phyloP scores from a whole-genome alignment of 495 filamentous ascomycete genomes.

The Aspergillus bertholletiae region DNA sequence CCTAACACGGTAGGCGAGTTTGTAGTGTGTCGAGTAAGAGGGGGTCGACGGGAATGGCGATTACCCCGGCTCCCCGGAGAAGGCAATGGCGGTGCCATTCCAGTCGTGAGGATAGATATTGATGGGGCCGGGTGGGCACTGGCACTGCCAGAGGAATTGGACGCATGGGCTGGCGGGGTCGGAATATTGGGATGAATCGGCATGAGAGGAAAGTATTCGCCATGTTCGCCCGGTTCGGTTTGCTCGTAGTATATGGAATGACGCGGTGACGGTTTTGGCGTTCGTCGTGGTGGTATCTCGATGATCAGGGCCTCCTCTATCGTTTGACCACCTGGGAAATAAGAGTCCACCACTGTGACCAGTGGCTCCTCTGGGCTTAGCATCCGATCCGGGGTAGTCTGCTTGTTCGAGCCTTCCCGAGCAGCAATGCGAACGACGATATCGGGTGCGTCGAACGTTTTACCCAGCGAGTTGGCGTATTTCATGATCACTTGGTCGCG shows the following conservation, averaged over 20 bases:
- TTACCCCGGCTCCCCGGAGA: conserved; percentile 69
- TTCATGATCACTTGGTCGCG: conserved; percentile 89
- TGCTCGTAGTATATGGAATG: conserved; percentile 53
- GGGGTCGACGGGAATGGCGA: conserved; percentile 40
- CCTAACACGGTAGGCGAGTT: conserved; percentile 71
- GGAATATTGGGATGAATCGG: conserved; percentile 45
- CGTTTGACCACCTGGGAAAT: conserved; percentile 84
- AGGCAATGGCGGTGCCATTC: conserved; percentile 74
- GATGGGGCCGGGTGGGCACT: conserved; percentile 40
- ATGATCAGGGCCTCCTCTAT: conserved; percentile 91
- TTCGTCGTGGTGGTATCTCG: conserved; percentile 77
- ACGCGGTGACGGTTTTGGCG: conserved; percentile 78
- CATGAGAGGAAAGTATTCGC: conserved; percentile 90
- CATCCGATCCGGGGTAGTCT: conserved; percentile 56
- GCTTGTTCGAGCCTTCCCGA: conserved; percentile 44
- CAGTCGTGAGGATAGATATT: conserved; percentile 76
- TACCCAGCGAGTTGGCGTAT: conserved; percentile 88
- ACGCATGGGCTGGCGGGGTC: conserved; percentile 38
- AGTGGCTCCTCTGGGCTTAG: conserved; percentile 89
- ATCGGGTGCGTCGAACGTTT: conserved; percentile 86
- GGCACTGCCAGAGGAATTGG: conserved; percentile 26
- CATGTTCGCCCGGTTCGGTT: conserved; percentile 67
- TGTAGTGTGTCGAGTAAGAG: conserved; percentile 65
- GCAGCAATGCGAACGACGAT: conserved; percentile 63
- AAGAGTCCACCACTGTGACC: conserved; percentile 69